phyloP scores from a whole-genome alignment of 1,284 basidiomycete genomes.

The Hemileia vastatrix region DNA sequence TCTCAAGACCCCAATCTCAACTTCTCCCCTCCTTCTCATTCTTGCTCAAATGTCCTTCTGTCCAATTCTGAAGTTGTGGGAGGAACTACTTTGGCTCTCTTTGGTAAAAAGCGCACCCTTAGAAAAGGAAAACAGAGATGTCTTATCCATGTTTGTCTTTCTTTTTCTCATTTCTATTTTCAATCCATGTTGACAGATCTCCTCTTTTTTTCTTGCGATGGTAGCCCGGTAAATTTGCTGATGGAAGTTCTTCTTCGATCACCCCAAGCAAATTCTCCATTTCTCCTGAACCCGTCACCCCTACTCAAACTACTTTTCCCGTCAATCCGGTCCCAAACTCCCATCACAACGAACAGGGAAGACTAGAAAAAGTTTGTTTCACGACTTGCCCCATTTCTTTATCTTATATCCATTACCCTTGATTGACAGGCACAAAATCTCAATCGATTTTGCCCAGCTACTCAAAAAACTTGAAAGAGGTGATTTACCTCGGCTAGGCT shows the following conservation, averaged over 20 bases:
- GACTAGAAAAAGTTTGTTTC: slow-evolving; percentile 69
- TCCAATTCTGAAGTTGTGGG: slow-evolving; percentile 14
- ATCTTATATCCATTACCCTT: neutral
- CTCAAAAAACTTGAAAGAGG: slow-evolving; percentile 94
- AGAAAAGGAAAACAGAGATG: slow-evolving; percentile 83
- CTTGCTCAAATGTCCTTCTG: slow-evolving; percentile 53
- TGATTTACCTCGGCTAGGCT: slow-evolving; percentile 85
- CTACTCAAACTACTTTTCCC: no score
- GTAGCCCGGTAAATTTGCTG: slow-evolving; percentile 15
- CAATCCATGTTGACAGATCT: neutral
- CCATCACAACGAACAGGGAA: slow-evolving; percentile 91
- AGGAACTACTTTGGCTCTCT: slow-evolving; percentile 14
- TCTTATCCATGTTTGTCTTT: slow-evolving; percentile 48
- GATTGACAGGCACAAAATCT: neutral
- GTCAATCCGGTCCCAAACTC: no score
- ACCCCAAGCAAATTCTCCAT: slow-evolving; percentile 12
- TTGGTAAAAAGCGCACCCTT: slow-evolving; percentile 58
- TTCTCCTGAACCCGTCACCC: no score
- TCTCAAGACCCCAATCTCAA: slow-evolving; percentile 55
- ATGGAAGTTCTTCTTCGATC: slow-evolving; percentile 24
- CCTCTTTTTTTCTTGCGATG: slow-evolving; percentile 21
- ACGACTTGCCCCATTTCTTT: neutral
- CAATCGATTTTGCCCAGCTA: slow-evolving; percentile 51
- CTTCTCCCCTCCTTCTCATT: slow-evolving; percentile 68
- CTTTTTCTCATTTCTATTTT: neutral